Conservation (phyloP, 306 rosid species). For the Hylodesmum podocarpum region DNA sequence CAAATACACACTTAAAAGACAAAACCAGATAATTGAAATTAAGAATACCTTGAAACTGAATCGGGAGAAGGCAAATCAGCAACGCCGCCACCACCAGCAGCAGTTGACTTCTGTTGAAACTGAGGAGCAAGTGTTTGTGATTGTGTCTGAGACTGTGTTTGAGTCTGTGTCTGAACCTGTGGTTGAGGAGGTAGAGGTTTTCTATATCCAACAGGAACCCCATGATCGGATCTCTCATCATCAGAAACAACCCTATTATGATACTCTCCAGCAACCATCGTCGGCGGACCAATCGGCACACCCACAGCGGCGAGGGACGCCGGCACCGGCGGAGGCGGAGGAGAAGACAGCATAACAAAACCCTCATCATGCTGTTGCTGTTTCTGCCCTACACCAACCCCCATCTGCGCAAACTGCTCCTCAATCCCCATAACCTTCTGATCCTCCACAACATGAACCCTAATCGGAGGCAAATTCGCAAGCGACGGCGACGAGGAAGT, state of each 20-base stretch:
- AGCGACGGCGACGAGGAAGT: slow-evolving; percentile 88
- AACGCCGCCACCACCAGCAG: slow-evolving; percentile 29
- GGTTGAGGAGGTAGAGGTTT: slow-evolving; percentile 56
- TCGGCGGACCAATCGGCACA: slow-evolving; percentile 40
- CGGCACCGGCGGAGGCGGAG: slow-evolving; percentile 67
- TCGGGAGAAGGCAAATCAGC: slow-evolving; percentile 85
- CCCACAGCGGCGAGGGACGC: slow-evolving; percentile 33
- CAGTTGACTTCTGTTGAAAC: slow-evolving; percentile 68
- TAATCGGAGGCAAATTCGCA: slow-evolving; percentile 87
- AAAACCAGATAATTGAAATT: not conserved
- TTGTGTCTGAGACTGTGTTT: slow-evolving; percentile 47
- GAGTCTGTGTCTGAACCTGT: slow-evolving; percentile 37
- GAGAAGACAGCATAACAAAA: slow-evolving; percentile 56
- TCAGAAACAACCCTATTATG: slow-evolving; percentile 64
- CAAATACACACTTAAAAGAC: not conserved
- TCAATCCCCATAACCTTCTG: slow-evolving; percentile 82
- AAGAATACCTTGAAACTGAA: slow-evolving; percentile 83
- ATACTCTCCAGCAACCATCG: slow-evolving; percentile 50
- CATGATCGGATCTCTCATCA: slow-evolving; percentile 95
- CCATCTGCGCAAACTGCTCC: slow-evolving; percentile 89
- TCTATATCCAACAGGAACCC: slow-evolving; percentile 54
- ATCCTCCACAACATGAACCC: slow-evolving; percentile 83
- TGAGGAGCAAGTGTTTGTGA: slow-evolving; percentile 44
- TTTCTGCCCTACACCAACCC: slow-evolving; percentile 49
- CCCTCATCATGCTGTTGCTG: slow-evolving; percentile 66